Conservation (phyloP, 176 grass and related monocot genomes). For the Dactylis glomerata region DNA sequence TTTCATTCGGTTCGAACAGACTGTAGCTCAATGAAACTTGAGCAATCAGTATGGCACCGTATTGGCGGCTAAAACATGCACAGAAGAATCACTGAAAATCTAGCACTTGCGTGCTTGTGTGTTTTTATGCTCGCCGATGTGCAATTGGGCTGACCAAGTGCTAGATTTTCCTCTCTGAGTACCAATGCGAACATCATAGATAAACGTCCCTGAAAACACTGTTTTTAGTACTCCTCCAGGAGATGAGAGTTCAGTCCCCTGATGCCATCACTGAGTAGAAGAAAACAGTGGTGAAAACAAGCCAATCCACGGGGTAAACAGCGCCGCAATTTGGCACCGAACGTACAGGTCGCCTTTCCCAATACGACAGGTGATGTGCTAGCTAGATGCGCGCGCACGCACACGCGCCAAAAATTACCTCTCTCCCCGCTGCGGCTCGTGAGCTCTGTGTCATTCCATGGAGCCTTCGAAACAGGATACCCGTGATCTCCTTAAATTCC, state of each 20-base stretch:
- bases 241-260: neutral
- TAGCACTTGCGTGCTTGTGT: neutral
- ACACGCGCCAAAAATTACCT: neutral
- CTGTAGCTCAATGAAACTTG: too few relatives aligned
- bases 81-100: too few relatives aligned
- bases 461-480: neutral
- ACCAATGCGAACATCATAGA: too few relatives aligned
- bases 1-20: too few relatives aligned
- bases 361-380: neutral
- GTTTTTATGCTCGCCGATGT: neutral
- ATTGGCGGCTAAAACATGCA: too few relatives aligned
- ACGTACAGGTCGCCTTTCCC: neutral
- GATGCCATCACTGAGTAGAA: neutral
- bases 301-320: conserved; percentile 14
- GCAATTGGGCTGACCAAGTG: neutral
- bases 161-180: too few relatives aligned
- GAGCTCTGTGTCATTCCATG: conserved; percentile 26
- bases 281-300: conserved; percentile 27
- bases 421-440: conserved; percentile 24
- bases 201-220: neutral
- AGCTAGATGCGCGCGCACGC: neutral
- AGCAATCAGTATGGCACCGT: too few relatives aligned
- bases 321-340: neutral
- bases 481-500: conserved; percentile 47
- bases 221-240: neutral